Evolutionary conservation across 1,139 yeast genomes (phyloP).

Genomic region (Pichia sp.): DNA sequence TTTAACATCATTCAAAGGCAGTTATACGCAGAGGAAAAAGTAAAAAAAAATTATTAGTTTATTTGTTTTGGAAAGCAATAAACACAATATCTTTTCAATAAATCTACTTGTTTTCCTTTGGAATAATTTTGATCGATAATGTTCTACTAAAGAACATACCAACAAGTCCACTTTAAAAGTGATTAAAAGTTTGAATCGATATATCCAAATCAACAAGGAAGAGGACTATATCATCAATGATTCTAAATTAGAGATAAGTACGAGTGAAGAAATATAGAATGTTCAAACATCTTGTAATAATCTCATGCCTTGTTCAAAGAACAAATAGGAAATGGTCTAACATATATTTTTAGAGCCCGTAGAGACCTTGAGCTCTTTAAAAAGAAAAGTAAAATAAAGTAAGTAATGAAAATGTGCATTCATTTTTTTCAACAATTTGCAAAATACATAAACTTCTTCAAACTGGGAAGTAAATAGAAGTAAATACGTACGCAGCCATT

Average conservation of each 20-base stretch:
- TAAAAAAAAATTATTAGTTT: constrained; percentile 19
- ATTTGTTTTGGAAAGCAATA: too few species aligned
- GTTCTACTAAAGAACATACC: constrained; percentile 10
- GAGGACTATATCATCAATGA: constrained; percentile 22
- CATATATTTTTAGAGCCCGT: constrained; percentile 9
- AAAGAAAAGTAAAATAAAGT: not conserved
- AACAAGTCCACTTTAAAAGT: constrained; percentile 11
- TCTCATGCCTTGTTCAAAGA: constrained; percentile 19
- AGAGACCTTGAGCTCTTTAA: constrained; percentile 8
- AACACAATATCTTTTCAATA: constrained; percentile 9
- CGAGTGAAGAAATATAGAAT: constrained; percentile 22
- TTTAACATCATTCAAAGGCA: constrained; percentile 25
- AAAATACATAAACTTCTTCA: not conserved
- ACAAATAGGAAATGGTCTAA: constrained; percentile 17
- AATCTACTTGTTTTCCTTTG: constrained; percentile 27
- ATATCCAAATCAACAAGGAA: constrained; percentile 4
- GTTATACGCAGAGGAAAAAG: constrained; percentile 30
- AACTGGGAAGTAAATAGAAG: not conserved
- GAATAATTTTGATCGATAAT: constrained; percentile 29
- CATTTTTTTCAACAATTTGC: not conserved
- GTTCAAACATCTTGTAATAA: constrained; percentile 29
- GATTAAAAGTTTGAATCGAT: constrained; percentile 4
- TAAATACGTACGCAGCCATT: constrained; percentile 12
- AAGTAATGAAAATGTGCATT: not conserved
- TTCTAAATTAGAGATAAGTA: constrained; percentile 27